Base-by-base conservation (phyloP, 148 eudicot species). In the Fagopyrum tataricum region DNA sequence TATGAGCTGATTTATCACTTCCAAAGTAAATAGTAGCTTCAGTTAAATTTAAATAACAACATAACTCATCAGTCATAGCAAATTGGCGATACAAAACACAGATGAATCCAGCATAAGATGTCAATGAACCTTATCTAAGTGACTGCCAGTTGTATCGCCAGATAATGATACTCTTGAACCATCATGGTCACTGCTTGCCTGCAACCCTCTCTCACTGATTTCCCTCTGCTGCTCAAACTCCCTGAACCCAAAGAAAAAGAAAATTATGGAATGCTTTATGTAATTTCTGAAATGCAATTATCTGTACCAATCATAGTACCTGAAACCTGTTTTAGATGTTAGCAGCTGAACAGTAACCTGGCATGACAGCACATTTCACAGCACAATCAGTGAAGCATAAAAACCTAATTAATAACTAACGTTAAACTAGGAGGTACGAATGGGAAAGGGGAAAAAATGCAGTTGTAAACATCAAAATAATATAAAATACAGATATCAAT, bases 141-240 rank as follows among this genome's bases (percentile, higher is more conserved):
- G 89, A 85, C 84, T 80, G 81, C 51, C 73, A 67, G 77, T 40
- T 12, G 70, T 77, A 59, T 85, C 86, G 37, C 72, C 90, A 11
- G 81, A 74, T 39, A 77, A 52, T 52, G 84, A 78, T 56, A 75
- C 69, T 79, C 79, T 87, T 46, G 78, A 82, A 58, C 67, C 74
- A 79, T 82, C 89, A 75, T 75, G 81, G 59, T 84, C 87, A 40
- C 74, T 58, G 67, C 89, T 87, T 55, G 86, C 61, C 67, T 84
- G 90, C 82, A 88, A 78, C 52, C 94, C 94, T 75, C 81, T 85
- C 73, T 92, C 97, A 84, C 87, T 82, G 68, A 82, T 81, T 82
- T 91, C 97, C 74, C 94, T 87, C 84, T 90, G 99, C 87, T 92
- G 96, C 88, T 96, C 97, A 79, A 92, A 92, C 75, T 92, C 97